Base-by-base conservation (phyloP, 2,329 filamentous ascomycete species). In the Fusarium illudens region DNA sequence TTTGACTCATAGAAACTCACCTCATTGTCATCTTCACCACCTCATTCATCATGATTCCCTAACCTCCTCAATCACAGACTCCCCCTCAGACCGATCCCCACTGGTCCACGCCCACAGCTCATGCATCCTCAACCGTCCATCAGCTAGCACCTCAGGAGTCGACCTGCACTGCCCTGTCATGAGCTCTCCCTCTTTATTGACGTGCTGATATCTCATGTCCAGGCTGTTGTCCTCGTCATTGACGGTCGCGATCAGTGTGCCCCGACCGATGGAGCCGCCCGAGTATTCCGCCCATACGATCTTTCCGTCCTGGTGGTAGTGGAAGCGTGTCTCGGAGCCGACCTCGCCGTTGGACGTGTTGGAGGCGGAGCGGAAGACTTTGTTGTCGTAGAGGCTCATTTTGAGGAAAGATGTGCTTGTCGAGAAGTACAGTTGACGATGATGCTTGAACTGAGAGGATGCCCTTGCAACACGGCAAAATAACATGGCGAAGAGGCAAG, bases 171-270 rank as follows among this genome's bases (percentile, higher is more conserved):
- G 58, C 3, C 71, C 71, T 34, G 73, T 74, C 73, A 74, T 74
- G 39, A 74, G 60, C 49, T 70, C 68, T 12, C 73, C 72, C 2
- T 59, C 32, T 11, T 33, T 34, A 51, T 75, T 72, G 48, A 74
- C 70, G 42, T 75, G 73, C 51, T 75, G 68, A 44, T 74, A 73
- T 13, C 73, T 72, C 71, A 73, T 73, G 42, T 75, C 73, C 6
- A 75, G 63, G 22, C 61, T 65, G 33, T 67, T 51, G 15, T 68
- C 64, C n/a, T 63, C 63, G 4, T 19, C 58, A 15, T 50, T 36
- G 27, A 73, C 67, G 6, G 63, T 63, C 34, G 70, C 72, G 27
- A 74, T 67, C 29, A 74, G 58, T 33, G 60, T 65, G 32, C 72
- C 72, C 19, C 62, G 64, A 19, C 61, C 67, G 32, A 74, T 65